Evolutionary conservation across 176 grass and related monocot species (phyloP), one percentile per base, ranked within the genome.

Genomic region (Pontederia paniculata): DNA sequence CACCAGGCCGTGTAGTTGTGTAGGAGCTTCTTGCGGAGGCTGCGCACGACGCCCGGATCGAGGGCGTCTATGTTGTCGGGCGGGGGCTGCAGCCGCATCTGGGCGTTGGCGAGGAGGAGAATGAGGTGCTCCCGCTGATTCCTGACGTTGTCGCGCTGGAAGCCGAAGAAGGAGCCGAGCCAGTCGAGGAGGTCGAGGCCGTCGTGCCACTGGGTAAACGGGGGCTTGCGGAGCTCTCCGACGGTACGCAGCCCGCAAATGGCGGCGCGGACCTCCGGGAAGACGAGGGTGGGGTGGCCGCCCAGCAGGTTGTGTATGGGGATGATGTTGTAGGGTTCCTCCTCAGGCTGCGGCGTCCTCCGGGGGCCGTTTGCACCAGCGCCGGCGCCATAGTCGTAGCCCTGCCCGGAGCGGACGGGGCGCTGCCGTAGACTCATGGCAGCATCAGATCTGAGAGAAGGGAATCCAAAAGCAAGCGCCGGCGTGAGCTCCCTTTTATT

Each of bases 71-170:
- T 44, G 42, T 76, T 72, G 60, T 62, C 55, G 51, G 70, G 44
- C 4, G 62, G 12, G 12, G 77, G 50, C 14, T 22, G 53, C 6
- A 52, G 63, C 20, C 84, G 84, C 71, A 97, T 88, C 83, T 97
- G 91, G 16, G 83, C 80, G 69, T 97, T 97, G 51, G 91, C 86
- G 41, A 97, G 91, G 71, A 97, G 79, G 48, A 97, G 86, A 14
- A 97, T 85, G 50, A 97, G 91, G 74, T 97, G 91, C 74, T 97
- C 91, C 51, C 83, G 76, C 82, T 97, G 91, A 76, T 97, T 97
- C 17, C 71, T 65, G 52, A 84, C 83, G 83, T 87, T 97, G 82
- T 90, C 63, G 41, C 2, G 49, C 79, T 97, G 91, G 82, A 97
- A 97, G 12, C 91, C 91, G 65, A 97, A 90, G 80, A 66, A 84